Base-by-base conservation (phyloP, 805 yeast genomes). In the Pichia sporocuriosa region DNA sequence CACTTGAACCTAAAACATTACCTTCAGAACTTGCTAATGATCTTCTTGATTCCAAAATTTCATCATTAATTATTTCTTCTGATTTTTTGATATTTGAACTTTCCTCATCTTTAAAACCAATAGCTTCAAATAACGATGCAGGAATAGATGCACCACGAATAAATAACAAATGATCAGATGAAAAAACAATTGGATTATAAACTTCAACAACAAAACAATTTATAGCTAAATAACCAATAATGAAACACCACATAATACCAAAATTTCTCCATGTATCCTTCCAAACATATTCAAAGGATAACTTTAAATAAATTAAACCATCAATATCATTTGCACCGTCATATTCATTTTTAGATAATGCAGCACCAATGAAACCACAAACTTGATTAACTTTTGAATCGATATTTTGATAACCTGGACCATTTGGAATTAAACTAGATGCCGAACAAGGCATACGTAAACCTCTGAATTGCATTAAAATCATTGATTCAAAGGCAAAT, bases 231-330 rank as follows among this genome's bases (percentile, higher is more conserved):
- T 70, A 69, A 47, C 71, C 67, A 13, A 70, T 28, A 28, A 65
- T 57, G 50, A 67, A 72, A 7, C 57, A 72, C 50, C 70, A 45
- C 43, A 67, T 42, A 43, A 74, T 69, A 46, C 79, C 95, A 41
- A 81, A 69, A 58, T 86, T 83, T 66, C 95, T 77, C 95, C 95
- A 86, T 38, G 73, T 70, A 59, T 86, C 85, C 19, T 59, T 47
- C 53, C 70, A 76, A 20, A 55, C 56, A 66, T 80, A 86, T 31
- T 59, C 54, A 59, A 60, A 85, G 8, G 77, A 58, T 4, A 52
- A 53, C 4, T 47, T 46, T 16, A 78, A 42, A 51, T 75, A 79
- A 17, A 57, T 55, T 43, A 72, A 74, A 57, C 85, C 86, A 46
- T 58, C 56, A 29, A 79, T 83, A 42, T 58, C 56, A 16, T 55